Percentiles rank a stretch among this genome's conserved stretches.
These are phyloP conservation scores for Hymenoscyphus linearis DNA, from an alignment of 2,329 filamentous ascomycete species.

Conservation along the genomic window DNA sequence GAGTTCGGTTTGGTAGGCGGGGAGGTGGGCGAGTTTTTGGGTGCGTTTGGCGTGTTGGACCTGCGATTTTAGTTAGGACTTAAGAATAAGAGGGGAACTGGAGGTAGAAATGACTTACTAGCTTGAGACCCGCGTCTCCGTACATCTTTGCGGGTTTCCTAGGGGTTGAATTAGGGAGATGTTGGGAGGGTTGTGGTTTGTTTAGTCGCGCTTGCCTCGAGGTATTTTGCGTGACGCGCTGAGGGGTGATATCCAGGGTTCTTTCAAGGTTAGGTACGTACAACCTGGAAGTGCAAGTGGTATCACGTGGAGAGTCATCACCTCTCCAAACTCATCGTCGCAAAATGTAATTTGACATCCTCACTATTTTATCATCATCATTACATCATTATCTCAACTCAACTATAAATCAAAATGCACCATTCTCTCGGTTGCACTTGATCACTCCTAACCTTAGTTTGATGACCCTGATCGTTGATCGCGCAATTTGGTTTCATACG, in stretches of 20 bases:
- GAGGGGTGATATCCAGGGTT: background rate
- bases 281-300: background rate
- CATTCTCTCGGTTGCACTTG: background rate
- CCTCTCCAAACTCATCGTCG: background rate
- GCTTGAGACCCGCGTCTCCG: slow-evolving; percentile 64
- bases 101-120: slow-evolving; percentile 40
- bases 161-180: background rate
- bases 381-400: background rate
- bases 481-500: background rate
- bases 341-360: background rate
- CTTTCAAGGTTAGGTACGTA: too few species aligned
- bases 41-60: slow-evolving; percentile 95
- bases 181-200: background rate
- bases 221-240: background rate
- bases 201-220: slow-evolving; percentile 8
- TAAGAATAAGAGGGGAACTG: background rate
- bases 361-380: background rate
- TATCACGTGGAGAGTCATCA: background rate
- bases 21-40: slow-evolving; percentile 77
- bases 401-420: too few species aligned
- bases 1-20: slow-evolving; percentile 87
- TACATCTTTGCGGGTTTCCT: slow-evolving; percentile 51
- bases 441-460: too few species aligned
- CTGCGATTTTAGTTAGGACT: slow-evolving; percentile 39
- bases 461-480: too few species aligned